Conservation (phyloP, 78 protist genomes). For the Polysphondylium violaceum region DNA sequence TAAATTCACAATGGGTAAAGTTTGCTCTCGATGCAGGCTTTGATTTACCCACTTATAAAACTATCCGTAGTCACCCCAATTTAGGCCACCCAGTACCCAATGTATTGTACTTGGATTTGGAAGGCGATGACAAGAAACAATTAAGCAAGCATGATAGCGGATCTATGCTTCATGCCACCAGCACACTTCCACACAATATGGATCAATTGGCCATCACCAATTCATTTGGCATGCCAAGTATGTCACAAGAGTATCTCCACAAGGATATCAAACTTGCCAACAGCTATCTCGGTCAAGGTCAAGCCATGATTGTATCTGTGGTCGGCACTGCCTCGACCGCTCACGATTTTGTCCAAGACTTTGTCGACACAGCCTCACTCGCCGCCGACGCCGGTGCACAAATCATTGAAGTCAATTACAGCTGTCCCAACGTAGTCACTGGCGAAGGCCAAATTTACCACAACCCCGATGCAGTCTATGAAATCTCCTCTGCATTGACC, state of each 20-base stretch:
- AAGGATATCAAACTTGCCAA: constrained; percentile 40
- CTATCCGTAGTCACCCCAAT: constrained; percentile 43
- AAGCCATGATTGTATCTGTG: constrained; percentile 63
- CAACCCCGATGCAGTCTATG: constrained; percentile 69
- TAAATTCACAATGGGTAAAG: constrained; percentile 56
- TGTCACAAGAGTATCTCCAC: constrained; percentile 14
- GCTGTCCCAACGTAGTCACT: constrained; percentile 74
- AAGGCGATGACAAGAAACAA: constrained; percentile 5
- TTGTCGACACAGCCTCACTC: constrained; percentile 33
- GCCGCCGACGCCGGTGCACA: constrained; percentile 64
- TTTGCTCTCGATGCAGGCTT: constrained; percentile 71
- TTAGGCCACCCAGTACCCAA: constrained; percentile 72
- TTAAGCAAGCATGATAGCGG: constrained; percentile 20
- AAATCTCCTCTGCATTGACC: constrained; percentile 40
- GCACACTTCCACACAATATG: not conserved
- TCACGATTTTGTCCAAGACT: constrained; percentile 59
- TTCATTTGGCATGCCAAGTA: constrained; percentile 75
- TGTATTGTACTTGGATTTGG: constrained; percentile 38
- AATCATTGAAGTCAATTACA: constrained; percentile 61
- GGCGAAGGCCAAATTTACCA: constrained; percentile 79
- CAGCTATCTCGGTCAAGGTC: constrained; percentile 27
- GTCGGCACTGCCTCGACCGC: constrained; percentile 62
- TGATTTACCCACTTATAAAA: constrained; percentile 63
- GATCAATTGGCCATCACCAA: constrained; percentile 56
- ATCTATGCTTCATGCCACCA: constrained; percentile 17